Conservation (phyloP, 371 early-diverging fungal genomes). For the Mucor ambiguus region DNA sequence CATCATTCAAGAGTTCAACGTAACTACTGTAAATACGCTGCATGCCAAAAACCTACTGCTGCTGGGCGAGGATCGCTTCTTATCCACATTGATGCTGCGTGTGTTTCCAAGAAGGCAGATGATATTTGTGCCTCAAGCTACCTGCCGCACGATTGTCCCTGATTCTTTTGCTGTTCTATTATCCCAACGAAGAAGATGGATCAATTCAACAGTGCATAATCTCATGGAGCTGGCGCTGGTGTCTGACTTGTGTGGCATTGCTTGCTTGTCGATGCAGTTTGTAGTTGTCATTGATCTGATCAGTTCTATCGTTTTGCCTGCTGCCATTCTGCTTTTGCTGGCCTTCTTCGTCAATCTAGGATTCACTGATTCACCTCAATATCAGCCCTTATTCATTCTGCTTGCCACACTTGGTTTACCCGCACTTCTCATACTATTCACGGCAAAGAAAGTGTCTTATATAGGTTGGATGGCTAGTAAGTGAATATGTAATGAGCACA, state of each 20-base stretch:
- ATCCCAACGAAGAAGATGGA: slow-evolving; percentile 89
- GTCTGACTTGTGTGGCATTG: slow-evolving; percentile 84
- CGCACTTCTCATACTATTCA: slow-evolving; percentile 85
- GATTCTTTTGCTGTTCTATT: slow-evolving; percentile 76
- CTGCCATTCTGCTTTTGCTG: slow-evolving; percentile 74
- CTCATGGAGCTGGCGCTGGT: slow-evolving; percentile 81
- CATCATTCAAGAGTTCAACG: slow-evolving; percentile 88
- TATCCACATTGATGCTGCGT: slow-evolving; percentile 93
- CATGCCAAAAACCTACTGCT: slow-evolving; percentile 94
- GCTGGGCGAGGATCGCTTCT: slow-evolving; percentile 94
- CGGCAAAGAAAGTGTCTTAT: slow-evolving; percentile 87
- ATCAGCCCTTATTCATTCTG: slow-evolving; percentile 72
- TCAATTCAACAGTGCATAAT: slow-evolving; percentile 89
- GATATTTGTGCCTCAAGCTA: slow-evolving; percentile 90
- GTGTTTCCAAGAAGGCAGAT: slow-evolving; percentile 89
- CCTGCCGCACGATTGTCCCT: slow-evolving; percentile 84
- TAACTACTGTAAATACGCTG: slow-evolving; percentile 85
- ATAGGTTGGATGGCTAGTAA: slow-evolving; percentile 85
- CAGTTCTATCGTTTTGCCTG: slow-evolving; percentile 81
- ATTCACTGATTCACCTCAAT: slow-evolving; percentile 43
- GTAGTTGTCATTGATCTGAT: slow-evolving; percentile 84
- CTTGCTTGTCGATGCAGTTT: slow-evolving; percentile 90
- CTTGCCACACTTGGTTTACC: slow-evolving; percentile 79
- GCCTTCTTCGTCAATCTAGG: slow-evolving; percentile 47
- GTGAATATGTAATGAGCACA: background rate